These are phyloP conservation scores for Ceratobasidium sp. DNA, from an alignment of 1,284 basidiomycete genomes.

Conservation along the genomic window DNA sequence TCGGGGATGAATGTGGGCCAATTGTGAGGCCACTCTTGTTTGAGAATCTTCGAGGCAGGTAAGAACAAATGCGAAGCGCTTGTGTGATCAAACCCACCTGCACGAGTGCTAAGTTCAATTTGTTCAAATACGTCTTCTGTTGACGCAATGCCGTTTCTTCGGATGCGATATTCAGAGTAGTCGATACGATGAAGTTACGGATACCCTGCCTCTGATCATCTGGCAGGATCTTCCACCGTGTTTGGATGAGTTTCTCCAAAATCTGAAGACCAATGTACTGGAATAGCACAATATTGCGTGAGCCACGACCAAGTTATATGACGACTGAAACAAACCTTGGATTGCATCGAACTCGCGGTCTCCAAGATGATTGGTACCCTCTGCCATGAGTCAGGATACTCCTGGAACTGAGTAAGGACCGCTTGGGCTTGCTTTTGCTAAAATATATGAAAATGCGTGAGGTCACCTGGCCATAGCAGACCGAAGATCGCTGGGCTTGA, in stretches of 20 bases:
- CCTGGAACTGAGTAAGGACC: constrained; percentile 94
- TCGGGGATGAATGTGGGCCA: constrained; percentile 99
- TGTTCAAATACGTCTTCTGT: constrained; percentile 97
- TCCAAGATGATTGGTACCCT: constrained; percentile 96
- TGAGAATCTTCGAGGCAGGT: constrained; percentile 79
- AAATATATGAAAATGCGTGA: constrained; percentile 46
- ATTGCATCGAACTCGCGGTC: constrained; percentile 85
- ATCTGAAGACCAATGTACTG: constrained; percentile 97
- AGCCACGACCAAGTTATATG: constrained; percentile 29
- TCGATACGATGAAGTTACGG: constrained; percentile 95
- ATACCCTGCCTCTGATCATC: constrained; percentile 95
- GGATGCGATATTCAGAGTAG: constrained; percentile 92
- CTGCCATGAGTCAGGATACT: constrained; percentile 98
- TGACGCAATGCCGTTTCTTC: constrained; percentile 84
- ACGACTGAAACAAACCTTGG: constrained; percentile 75
- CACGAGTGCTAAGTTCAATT: constrained; percentile 96
- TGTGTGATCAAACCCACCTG: constrained; percentile 69
- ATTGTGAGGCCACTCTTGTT: constrained; percentile 99
- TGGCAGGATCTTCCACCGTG: constrained; percentile 96
- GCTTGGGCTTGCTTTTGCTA: constrained; percentile 94
- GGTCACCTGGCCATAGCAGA: constrained; percentile 43
- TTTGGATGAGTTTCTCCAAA: constrained; percentile 92
- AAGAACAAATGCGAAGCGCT: constrained; percentile 25
- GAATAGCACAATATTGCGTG: constrained; percentile 18
- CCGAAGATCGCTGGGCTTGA: constrained; percentile 39